Conservation (phyloP, 164 flowering plant species). For the Stephania cephalantha region DNA sequence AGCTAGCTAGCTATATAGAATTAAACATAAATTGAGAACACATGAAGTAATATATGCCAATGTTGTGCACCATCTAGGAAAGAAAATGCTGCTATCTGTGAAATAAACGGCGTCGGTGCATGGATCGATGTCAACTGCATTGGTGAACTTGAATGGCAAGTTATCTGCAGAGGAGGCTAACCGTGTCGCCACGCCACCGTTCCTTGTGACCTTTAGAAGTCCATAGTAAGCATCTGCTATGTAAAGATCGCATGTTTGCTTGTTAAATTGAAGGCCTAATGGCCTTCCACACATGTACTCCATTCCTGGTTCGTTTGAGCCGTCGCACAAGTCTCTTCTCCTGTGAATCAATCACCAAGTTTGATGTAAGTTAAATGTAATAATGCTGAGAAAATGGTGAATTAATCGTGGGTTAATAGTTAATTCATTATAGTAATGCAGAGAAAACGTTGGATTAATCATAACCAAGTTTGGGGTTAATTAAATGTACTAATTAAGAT, state of each 20-base stretch:
- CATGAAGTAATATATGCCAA: no score
- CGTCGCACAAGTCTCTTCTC: constrained; percentile 8
- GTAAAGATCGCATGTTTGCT: constrained; percentile 9
- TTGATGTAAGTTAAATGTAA: no score
- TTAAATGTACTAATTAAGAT: no score
- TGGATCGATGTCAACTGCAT: constrained; percentile 20
- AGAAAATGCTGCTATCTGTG: constrained; percentile 18
- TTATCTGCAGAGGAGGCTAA: constrained; percentile 17
- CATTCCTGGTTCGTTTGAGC: background rate
- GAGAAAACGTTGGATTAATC: no score
- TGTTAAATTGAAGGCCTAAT: constrained; percentile 12
- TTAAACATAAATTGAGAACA: background rate
- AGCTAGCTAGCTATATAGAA: background rate
- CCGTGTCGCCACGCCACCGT: constrained; percentile 12
- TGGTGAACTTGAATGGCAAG: constrained; percentile 1
- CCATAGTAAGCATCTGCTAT: constrained; percentile 16
- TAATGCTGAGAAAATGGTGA: no score
- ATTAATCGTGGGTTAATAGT: no score
- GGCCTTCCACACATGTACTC: constrained; percentile 12
- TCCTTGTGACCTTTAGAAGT: constrained; percentile 5
- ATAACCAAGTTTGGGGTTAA: no score
- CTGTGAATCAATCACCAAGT: background rate
- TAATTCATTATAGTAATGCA: no score
- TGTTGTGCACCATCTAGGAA: constrained; percentile 1
- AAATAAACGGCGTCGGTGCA: constrained; percentile 15